Evolutionary conservation across 148 eudicot genomes (phyloP), one percentile per base, ranked within the genome.

Genomic region (Chenopodium berlandieri): DNA sequence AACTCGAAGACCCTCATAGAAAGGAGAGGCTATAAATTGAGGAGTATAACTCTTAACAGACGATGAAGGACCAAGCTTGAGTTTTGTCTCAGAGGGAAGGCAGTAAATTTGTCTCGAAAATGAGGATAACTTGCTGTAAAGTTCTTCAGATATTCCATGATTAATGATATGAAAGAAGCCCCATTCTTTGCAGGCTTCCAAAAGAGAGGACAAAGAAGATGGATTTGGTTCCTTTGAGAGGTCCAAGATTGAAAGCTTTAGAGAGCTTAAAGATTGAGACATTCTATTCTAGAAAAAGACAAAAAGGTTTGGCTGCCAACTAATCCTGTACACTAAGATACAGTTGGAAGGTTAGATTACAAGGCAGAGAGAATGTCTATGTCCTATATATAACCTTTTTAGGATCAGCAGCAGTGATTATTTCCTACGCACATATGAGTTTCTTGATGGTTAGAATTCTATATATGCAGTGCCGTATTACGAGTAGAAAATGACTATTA

Each of bases 11-110:
- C 95, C 91, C 79, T 95, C 98, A 64, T 91, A 95, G 84, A 86
- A 95, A 77, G 98, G 94, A 73, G 98, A 95, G 47, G 98, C 98
- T 7, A 95, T 95, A 81, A 89, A 90, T 40, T 83, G 94, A 78
- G 98, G 98, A 23, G 97, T 95, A 84, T 93, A 95, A 32, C 89
- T 90, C 75, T 86, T 91, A 2, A 85, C 37, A 52, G 87, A 66
- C 1, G 98, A 94, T 25, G 75, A 88, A 74, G 98, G 98, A 25
- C 98, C 98, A 7, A 91, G 86, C 69, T 90, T 93, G 81, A 89
- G 90, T 76, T 93, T 93, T 47, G 83, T 78, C 74, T 93, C 97
- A 40, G 83, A 52, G 31, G 95, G 90, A 62, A 91, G 91, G 78
- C 84, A 63, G 71, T 91, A 93, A 66, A 95, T 88, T 77, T 88